These are phyloP conservation scores for Eutrema heterophyllum DNA, from an alignment of 345 rosid species.

Conservation along the genomic window DNA sequence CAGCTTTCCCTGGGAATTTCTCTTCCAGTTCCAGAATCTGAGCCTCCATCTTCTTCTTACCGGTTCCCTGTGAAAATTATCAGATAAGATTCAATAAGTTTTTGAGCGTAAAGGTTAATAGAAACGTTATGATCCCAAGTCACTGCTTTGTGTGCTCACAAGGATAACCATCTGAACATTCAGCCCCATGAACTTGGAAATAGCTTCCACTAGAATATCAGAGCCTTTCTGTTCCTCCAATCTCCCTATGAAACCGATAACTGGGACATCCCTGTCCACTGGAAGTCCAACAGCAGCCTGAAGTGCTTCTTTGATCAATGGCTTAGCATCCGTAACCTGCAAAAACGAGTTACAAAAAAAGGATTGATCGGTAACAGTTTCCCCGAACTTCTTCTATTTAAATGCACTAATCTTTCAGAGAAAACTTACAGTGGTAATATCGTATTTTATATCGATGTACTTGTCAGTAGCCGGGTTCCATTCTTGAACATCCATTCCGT, in stretches of 20 bases:
- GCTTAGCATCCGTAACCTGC: slow-evolving; percentile 80
- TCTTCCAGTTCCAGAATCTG: slow-evolving; percentile 64
- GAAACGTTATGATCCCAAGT: not conserved
- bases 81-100: not conserved
- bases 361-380: not conserved
- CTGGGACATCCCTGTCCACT: slow-evolving; percentile 70
- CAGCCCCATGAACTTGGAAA: slow-evolving; percentile 49
- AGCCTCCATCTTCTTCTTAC: slow-evolving; percentile 73
- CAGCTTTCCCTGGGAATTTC: slow-evolving; percentile 59
- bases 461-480: slow-evolving; percentile 89
- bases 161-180: slow-evolving; percentile 76
- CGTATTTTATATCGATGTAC: slow-evolving; percentile 61
- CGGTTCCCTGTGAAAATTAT: slow-evolving; percentile 63
- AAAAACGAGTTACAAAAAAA: not conserved
- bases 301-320: slow-evolving; percentile 82
- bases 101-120: not conserved
- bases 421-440: slow-evolving; percentile 62
- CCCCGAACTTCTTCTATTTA: not conserved
- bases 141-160: slow-evolving; percentile 41
- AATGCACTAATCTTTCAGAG: not conserved
- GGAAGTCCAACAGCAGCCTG: slow-evolving; percentile 91
- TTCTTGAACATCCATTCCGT: slow-evolving; percentile 97
- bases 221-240: slow-evolving; percentile 98
- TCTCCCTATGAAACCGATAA: slow-evolving; percentile 95
- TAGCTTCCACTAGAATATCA: slow-evolving; percentile 73